Percentiles rank a stretch among this genome's conserved stretches.
These are phyloP conservation scores for Suillus subluteus DNA, from an alignment of 768 basidiomycete species.

Conservation along the genomic window DNA sequence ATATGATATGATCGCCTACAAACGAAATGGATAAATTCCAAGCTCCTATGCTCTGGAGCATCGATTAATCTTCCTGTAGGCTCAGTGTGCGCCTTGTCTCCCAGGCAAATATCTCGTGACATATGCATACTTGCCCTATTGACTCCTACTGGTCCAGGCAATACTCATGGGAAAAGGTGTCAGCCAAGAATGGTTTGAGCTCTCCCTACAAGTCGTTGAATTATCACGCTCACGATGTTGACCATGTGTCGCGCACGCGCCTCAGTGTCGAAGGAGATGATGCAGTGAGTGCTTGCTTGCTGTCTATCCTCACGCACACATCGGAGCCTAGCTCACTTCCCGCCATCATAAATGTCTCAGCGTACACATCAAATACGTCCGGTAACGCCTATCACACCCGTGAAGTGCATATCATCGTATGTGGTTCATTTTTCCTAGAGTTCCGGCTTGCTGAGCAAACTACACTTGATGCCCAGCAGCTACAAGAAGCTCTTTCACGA, in stretches of 20 bases:
- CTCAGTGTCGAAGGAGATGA: conserved; percentile 32
- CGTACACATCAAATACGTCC: conserved; percentile 34
- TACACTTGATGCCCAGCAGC: conserved; percentile 24
- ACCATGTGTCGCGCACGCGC: conserved; percentile 23
- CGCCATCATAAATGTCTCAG: conserved; percentile 20
- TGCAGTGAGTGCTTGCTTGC: conserved; percentile 26
- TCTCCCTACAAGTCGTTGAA: conserved; percentile 39
- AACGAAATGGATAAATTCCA: conserved; percentile 41
- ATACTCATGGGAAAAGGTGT: conserved; percentile 40
- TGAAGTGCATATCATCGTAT: conserved; percentile 38
- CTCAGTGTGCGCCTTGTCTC: conserved; percentile 25
- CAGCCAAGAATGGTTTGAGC: conserved; percentile 42
- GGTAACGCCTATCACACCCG: conserved; percentile 40
- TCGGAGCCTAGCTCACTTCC: conserved; percentile 19
- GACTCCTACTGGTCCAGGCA: conserved; percentile 35
- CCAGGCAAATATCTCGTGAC: conserved; percentile 27
- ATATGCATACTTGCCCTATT: conserved; percentile 33
- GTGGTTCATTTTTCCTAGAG: conserved; percentile 19
- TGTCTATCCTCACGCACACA: conserved; percentile 11
- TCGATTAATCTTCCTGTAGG: conserved; percentile 29
- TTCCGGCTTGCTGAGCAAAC: conserved; percentile 17
- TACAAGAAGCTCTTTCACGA: conserved; percentile 38
- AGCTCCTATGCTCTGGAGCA: conserved; percentile 37
- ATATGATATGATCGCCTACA: conserved; percentile 39
- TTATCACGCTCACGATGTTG: conserved; percentile 35